A percentile compares a stretch with the other conserved stretches of the same genome.
These are phyloP conservation scores for Diplodia mutila DNA, from an alignment of 2,329 filamentous ascomycete species.

Conservation along the genomic window DNA sequence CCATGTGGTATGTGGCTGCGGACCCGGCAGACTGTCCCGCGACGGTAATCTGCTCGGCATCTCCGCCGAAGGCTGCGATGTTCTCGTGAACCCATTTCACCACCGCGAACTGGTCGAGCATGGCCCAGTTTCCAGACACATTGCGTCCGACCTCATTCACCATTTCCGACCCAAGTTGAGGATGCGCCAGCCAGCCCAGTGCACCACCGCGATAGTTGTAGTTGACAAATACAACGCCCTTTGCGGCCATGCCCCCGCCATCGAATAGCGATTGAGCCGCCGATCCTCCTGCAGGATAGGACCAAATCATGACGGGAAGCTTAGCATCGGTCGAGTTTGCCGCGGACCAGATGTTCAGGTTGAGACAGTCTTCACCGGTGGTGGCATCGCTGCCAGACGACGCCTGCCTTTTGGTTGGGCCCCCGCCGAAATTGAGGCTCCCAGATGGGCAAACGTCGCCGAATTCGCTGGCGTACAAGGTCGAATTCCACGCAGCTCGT, in stretches of 20 bases:
- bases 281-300: constrained; percentile 29
- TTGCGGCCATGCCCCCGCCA: constrained; percentile 28
- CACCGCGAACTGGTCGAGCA: constrained; percentile 51
- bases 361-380: constrained; percentile 53
- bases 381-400: background rate
- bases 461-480: constrained; percentile 13
- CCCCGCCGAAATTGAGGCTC: constrained; percentile 5
- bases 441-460: constrained; percentile 21
- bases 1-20: constrained; percentile 43
- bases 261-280: constrained; percentile 26
- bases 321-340: constrained; percentile 30
- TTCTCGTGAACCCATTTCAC: constrained; percentile 51
- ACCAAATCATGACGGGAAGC: constrained; percentile 46
- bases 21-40: constrained; percentile 45
- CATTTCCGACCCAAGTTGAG: constrained; percentile 56
- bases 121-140: constrained; percentile 55
- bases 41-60: constrained; percentile 43
- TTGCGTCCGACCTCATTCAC: constrained; percentile 56
- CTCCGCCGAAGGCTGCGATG: constrained; percentile 49
- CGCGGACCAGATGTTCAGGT: constrained; percentile 51
- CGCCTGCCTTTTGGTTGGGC: background rate
- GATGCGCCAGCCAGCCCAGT: constrained; percentile 71
- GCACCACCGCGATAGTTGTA: constrained; percentile 78
- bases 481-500: constrained; percentile 20
- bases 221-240: constrained; percentile 74